Evolutionary conservation across 495 filamentous ascomycete genomes (phyloP), one percentile per base, ranked within the genome.

Genomic region (Cercophora samala): DNA sequence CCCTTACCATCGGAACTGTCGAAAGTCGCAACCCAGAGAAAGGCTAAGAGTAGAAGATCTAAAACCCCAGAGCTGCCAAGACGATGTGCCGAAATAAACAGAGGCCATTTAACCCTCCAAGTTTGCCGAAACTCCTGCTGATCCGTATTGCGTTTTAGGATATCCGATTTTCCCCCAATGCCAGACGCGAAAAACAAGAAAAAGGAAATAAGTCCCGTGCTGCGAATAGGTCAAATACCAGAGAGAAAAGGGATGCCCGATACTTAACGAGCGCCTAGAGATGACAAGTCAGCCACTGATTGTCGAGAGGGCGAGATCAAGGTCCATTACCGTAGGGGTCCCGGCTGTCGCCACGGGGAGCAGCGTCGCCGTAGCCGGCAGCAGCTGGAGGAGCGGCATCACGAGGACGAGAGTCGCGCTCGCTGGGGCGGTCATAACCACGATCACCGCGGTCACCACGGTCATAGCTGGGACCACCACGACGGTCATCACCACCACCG

Each of bases 331-430:
- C 74, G 58, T 76, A 76, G 37, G 74, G 74, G 66, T 77, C 89
- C 66, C 89, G 87, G 68, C 79, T 77, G 46, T 89, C 88, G 69
- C 82, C 81, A 68, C 88, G 87, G 74, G 87, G 80, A 68, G 84
- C 87, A 62, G 85, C 71, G 54, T 88, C 88, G 69, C 79, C 84
- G 69, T 88, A 84, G 69, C 78, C 79, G 56, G 76, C 74, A 64
- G 77, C 80, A 60, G 77, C 75, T 62, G 75, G 75, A 58, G 86
- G 72, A 66, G 78, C 80, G 21, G 81, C 70, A 61, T 86, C 84
- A 54, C 84, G 83, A 69, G 82, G 80, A 60, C 77, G 73, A 62
- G 72, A 79, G 60, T 82, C 81, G 5, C 81, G 76, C 62, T 81
- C 78, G 63, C 72, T 76, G 69, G 79, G 74, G 32, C 86, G 83